phyloP scores from a whole-genome alignment of 305 asterid genomes.

The Plantago coronopus region DNA sequence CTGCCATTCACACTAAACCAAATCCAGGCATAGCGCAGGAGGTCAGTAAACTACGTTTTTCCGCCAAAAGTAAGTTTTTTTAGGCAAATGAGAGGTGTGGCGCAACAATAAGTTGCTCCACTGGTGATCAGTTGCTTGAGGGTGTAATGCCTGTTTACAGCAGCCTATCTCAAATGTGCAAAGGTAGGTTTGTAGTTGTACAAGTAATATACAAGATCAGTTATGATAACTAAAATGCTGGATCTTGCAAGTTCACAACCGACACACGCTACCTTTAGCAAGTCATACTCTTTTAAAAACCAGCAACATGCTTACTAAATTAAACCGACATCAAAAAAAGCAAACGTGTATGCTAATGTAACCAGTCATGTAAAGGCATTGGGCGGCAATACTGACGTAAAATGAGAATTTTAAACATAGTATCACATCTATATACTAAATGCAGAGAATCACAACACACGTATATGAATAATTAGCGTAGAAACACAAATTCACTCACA shows the following conservation, averaged over 20 bases:
- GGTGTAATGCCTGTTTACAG: too few relatives aligned
- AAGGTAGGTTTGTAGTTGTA: background rate
- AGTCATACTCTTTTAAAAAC: constrained; percentile 8
- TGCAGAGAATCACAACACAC: background rate
- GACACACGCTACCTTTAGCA: background rate
- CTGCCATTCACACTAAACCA: too few relatives aligned
- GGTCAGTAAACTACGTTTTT: too few relatives aligned
- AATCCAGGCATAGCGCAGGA: too few relatives aligned
- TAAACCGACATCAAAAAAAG: too few relatives aligned
- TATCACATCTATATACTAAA: background rate
- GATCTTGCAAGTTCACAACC: background rate
- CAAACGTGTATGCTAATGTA: too few relatives aligned
- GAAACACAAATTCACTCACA: constrained; percentile 32
- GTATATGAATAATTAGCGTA: background rate
- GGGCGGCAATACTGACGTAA: background rate
- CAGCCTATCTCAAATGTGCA: too few relatives aligned
- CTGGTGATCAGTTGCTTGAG: too few relatives aligned
- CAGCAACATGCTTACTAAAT: background rate
- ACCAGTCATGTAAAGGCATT: too few relatives aligned
- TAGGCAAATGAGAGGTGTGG: too few relatives aligned
- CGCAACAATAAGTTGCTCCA: too few relatives aligned
- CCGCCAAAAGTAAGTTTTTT: too few relatives aligned
- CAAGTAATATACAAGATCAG: constrained; percentile 5
- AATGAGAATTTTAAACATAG: background rate
- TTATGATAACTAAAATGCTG: background rate